Conservation (phyloP, 106 monocot species). For the Dendrobium chrysotoxum region DNA sequence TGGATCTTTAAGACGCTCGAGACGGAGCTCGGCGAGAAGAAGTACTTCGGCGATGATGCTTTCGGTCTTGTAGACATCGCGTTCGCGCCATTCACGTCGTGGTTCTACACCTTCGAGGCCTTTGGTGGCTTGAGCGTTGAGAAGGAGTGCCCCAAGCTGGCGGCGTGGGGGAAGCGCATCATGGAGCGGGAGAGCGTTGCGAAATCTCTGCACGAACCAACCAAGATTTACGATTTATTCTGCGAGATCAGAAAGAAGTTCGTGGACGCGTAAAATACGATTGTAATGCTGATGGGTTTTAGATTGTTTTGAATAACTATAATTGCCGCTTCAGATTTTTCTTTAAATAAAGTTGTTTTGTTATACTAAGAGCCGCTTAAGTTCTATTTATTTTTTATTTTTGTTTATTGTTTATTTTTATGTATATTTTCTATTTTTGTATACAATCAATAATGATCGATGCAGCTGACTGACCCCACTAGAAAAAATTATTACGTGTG, state of each 20-base stretch:
- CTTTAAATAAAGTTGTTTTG: too few relatives aligned
- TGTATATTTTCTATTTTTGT: too few relatives aligned
- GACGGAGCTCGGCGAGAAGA: slow-evolving; percentile 45
- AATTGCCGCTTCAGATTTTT: too few relatives aligned
- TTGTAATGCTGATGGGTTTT: too few relatives aligned
- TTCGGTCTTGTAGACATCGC: slow-evolving; percentile 58
- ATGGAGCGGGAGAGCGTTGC: slow-evolving; percentile 46
- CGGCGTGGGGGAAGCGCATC: slow-evolving; percentile 51
- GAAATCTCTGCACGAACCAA: slow-evolving; percentile 21
- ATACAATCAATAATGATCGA: too few relatives aligned
- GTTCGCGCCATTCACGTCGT: slow-evolving; percentile 35
- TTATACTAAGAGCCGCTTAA: too few relatives aligned
- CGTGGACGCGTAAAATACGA: not conserved
- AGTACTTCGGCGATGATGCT: slow-evolving; percentile 47
- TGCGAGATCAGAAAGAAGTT: not conserved
- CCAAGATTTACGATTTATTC: slow-evolving; percentile 32
- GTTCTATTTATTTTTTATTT: not conserved
- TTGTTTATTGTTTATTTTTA: too few relatives aligned
- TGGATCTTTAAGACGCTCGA: slow-evolving; percentile 39
- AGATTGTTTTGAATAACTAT: too few relatives aligned
- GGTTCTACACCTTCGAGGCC: slow-evolving; percentile 49
- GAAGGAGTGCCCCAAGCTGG: slow-evolving; percentile 35
- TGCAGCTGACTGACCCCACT: too few relatives aligned
- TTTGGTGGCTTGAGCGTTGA: slow-evolving; percentile 33
- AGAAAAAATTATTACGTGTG: too few relatives aligned